Evolutionary conservation across 179 eudicot species (phyloP), one percentile per base, ranked within the genome.

Genomic region (Spinacia oleracea): DNA sequence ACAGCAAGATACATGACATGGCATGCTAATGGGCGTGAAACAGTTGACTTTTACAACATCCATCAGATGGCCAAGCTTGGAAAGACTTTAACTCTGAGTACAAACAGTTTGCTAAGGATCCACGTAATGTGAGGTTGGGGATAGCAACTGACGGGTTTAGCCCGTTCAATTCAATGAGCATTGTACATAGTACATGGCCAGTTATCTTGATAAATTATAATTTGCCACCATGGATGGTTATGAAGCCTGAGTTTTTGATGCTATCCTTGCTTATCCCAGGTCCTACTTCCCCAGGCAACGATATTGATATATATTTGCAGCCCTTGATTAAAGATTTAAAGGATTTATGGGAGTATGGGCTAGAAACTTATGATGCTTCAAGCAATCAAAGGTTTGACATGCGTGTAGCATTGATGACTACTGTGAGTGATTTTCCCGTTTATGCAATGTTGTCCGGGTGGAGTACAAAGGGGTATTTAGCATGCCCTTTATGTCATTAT

Each of bases 401-500:
- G 64, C 74, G 25, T 34, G 64, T 43, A 32, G 38, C 68, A n/a
- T n/a, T 77, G 20, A 45, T 77, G 43, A 46, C 45, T 25, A 65
- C 79, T 3, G 50, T 65, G 14, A 66, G 9, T 77, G 74, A 77
- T 55, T 67, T 77, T 68, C 74, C 67, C 5, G 74, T 35, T 14
- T 77, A 77, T 50, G 50, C 46, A 50, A 77, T 66, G 45, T 50
- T 77, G 35, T 77, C 66, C 8, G 74, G 80, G 11, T 67, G 31
- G 38, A 53, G 65, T 21, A 35, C 32, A 58, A 77, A 77, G 53
- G 74, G 80, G 23, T 16, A 42, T 12, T 5, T 72, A 15, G 23
- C 35, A 50, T 72, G 25, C 23, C n/a, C 32, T n/a, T n/a, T n/a
- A n/a, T n/a, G n/a, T n/a, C n/a, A n/a, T n/a, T n/a, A n/a, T n/a